A percentile compares a stretch with the other conserved stretches of the same genome.
phyloP scores from a whole-genome alignment of 208 protist genomes.

The Acanthamoeba divionensis region DNA sequence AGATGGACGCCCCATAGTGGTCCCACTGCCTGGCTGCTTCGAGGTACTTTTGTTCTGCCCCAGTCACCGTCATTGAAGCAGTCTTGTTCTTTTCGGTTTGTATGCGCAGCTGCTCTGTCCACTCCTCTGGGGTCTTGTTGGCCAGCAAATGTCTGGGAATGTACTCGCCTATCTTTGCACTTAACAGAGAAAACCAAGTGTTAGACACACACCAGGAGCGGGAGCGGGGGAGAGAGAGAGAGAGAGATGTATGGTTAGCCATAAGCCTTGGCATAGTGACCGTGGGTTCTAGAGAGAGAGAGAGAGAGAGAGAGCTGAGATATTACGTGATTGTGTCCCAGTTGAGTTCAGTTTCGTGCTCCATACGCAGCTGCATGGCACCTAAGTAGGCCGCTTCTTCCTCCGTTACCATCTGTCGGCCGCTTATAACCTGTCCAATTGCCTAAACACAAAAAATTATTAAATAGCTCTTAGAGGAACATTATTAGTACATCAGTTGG shows the following conservation, averaged over 20 bases:
- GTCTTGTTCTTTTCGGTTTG: neutral
- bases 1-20: neutral
- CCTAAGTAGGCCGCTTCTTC: neutral
- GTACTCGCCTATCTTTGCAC: neutral
- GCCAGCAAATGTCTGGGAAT: neutral
- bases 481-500: neutral
- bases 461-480: neutral
- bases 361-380: neutral
- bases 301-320: neutral
- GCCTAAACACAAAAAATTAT: neutral
- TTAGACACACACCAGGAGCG: too few species aligned
- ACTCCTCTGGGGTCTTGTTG: neutral
- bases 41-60: slow-evolving; percentile 21
- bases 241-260: too few species aligned
- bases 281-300: too few species aligned
- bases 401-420: slow-evolving; percentile 8
- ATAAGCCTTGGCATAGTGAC: too few species aligned
- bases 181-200: neutral
- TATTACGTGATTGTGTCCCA: slow-evolving; percentile 12
- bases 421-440: slow-evolving; percentile 6
- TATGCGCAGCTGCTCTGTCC: neutral
- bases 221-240: too few species aligned
- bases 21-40: neutral
- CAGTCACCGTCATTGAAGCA: neutral
- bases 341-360: neutral